Evolutionary conservation across 257 asterid genomes (phyloP).

Genomic region (Solanum peruvianum): DNA sequence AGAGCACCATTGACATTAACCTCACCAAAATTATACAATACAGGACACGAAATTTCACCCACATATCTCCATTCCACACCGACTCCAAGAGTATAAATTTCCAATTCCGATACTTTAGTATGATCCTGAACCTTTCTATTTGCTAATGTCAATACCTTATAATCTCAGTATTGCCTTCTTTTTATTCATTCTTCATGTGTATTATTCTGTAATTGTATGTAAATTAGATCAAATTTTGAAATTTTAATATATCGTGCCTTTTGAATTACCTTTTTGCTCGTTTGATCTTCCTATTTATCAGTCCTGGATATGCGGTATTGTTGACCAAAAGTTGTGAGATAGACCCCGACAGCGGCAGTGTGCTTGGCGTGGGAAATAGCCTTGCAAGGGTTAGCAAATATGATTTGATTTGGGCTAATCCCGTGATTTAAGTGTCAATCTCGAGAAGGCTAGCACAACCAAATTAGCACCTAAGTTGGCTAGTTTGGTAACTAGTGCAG

Average conservation of each 20-base stretch:
- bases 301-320: neutral
- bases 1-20: neutral
- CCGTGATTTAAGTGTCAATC: neutral
- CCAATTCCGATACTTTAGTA: neutral
- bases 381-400: neutral
- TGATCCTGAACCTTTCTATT: neutral
- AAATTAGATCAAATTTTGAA: neutral
- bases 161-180: neutral
- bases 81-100: neutral
- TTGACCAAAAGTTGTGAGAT: neutral
- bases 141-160: neutral
- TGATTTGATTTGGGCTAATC: neutral
- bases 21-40: no score
- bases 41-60: neutral
- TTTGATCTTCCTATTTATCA: neutral
- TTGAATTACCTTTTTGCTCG: neutral
- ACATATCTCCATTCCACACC: neutral
- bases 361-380: neutral
- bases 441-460: slow-evolving; percentile 2
- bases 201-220: neutral
- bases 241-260: neutral
- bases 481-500: neutral
- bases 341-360: neutral
- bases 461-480: slow-evolving; percentile 1
- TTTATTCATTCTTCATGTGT: neutral